phyloP scores from a whole-genome alignment of 441 rosid species.

The Cnidoscolus chayamansa region DNA sequence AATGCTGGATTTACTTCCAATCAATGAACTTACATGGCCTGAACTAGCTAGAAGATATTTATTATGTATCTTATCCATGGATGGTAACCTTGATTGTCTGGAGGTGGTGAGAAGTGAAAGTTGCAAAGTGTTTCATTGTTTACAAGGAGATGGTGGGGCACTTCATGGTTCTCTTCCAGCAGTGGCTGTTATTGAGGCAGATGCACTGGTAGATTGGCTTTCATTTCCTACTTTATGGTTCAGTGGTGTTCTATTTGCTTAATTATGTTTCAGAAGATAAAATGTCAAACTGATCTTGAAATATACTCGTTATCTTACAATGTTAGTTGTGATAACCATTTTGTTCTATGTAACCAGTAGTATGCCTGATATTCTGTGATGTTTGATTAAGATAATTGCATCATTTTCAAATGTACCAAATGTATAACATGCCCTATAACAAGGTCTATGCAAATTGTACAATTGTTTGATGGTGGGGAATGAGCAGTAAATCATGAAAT shows the following conservation, averaged over 20 bases:
- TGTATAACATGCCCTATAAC: neutral
- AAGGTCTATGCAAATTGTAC: neutral
- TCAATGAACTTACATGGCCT: constrained; percentile 58
- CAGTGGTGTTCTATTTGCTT: constrained; percentile 18
- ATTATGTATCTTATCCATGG: constrained; percentile 39
- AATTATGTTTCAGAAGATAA: neutral
- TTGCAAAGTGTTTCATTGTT: constrained; percentile 46
- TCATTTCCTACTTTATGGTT: constrained; percentile 29
- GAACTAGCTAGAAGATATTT: constrained; percentile 55
- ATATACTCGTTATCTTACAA: neutral
- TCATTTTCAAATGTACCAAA: neutral
- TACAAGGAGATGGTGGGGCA: constrained; percentile 47
- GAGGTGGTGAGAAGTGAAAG: constrained; percentile 41
- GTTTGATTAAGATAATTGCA: neutral
- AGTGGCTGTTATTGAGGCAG: constrained; percentile 56
- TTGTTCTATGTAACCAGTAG: neutral
- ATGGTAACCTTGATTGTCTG: constrained; percentile 48
- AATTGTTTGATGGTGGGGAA: neutral
- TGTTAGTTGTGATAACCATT: constrained; percentile 8
- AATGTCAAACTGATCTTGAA: constrained; percentile 7
- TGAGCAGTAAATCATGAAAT: neutral
- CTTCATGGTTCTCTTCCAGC: constrained; percentile 43
- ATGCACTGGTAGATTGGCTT: constrained; percentile 57
- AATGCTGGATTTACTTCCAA: constrained; percentile 47
- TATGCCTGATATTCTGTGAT: constrained; percentile 1